Conservation (phyloP, 1,284 basidiomycete genomes). For the Malassezia equina region DNA sequence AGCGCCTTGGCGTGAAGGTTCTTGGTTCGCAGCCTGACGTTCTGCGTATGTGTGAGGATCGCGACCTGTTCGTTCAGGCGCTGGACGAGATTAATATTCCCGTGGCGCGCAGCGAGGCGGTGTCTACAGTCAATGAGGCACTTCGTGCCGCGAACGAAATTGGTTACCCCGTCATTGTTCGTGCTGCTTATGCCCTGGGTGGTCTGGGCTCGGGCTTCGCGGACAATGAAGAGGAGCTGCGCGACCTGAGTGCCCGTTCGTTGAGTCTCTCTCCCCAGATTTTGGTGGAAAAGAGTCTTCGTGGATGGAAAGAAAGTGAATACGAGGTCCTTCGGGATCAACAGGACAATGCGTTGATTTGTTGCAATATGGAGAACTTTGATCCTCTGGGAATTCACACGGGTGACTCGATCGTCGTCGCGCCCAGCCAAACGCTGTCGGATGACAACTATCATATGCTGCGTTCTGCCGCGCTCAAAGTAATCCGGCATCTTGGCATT, state of each 20-base stretch:
- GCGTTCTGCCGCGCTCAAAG: constrained; percentile 90
- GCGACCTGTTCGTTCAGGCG: constrained; percentile 92
- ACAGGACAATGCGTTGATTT: constrained; percentile 76
- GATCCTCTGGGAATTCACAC: constrained; percentile 98
- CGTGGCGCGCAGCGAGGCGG: constrained; percentile 90
- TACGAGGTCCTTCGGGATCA: constrained; percentile 98
- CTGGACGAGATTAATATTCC: constrained; percentile 97
- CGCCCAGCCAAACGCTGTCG: constrained; percentile 91
- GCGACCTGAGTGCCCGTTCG: constrained; percentile 83
- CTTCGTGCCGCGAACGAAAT: constrained; percentile 81
- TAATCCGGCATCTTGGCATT: constrained; percentile 92
- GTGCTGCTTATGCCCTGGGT: constrained; percentile 94
- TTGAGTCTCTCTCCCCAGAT: constrained; percentile 88
- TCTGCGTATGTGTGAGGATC: constrained; percentile 66
- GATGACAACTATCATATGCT: constrained; percentile 98
- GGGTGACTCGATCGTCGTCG: constrained; percentile 99
- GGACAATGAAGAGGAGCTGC: constrained; percentile 83
- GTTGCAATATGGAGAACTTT: constrained; percentile 98
- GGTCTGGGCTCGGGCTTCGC: constrained; percentile 98
- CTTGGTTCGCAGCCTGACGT: constrained; percentile 87
- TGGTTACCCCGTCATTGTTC: constrained; percentile 95
- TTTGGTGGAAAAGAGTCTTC: constrained; percentile 93
- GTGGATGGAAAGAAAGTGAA: constrained; percentile 99
- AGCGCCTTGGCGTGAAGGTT: constrained; percentile 85
- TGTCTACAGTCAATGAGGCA: constrained; percentile 86